Conservation (phyloP, 495 filamentous ascomycete species). For the Penicillium tannophilum region DNA sequence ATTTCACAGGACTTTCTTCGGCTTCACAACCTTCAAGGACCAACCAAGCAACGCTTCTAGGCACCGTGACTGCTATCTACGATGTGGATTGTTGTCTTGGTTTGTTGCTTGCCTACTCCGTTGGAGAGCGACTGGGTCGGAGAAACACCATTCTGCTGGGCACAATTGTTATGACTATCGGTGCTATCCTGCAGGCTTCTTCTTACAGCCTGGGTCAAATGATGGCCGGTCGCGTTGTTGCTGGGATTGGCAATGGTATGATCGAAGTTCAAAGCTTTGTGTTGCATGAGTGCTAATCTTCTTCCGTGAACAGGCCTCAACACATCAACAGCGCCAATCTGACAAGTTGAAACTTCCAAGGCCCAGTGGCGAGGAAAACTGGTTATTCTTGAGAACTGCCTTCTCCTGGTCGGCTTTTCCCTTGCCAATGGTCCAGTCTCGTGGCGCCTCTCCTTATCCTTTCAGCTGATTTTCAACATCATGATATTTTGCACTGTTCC, state of each 20-base stretch:
- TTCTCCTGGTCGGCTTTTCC: slow-evolving; percentile 34
- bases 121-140: slow-evolving; percentile 52
- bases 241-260: slow-evolving; percentile 45
- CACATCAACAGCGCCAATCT: slow-evolving; percentile 42
- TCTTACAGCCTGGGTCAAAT: slow-evolving; percentile 47
- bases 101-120: slow-evolving; percentile 38
- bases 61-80: slow-evolving; percentile 25
- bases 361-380: slow-evolving; percentile 33
- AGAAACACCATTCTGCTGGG: slow-evolving; percentile 51
- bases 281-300: not conserved
- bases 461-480: slow-evolving; percentile 44
- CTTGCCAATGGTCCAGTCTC: slow-evolving; percentile 35
- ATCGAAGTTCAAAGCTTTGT: not conserved
- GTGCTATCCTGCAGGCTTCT: slow-evolving; percentile 52
- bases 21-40: slow-evolving; percentile 29
- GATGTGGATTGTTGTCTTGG: slow-evolving; percentile 53
- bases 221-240: slow-evolving; percentile 43
- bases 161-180: slow-evolving; percentile 53
- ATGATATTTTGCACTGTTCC: slow-evolving; percentile 31
- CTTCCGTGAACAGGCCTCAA: slow-evolving; percentile 12
- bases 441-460: slow-evolving; percentile 52
- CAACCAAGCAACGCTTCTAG: slow-evolving; percentile 27
- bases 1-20: slow-evolving; percentile 20
- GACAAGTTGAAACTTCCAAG: slow-evolving; percentile 42
- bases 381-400: slow-evolving; percentile 33